Percentiles rank a stretch among this genome's conserved stretches.
These are phyloP conservation scores for Seiridium unicorne DNA, from an alignment of 2,329 filamentous ascomycete genomes.

Conservation along the genomic window DNA sequence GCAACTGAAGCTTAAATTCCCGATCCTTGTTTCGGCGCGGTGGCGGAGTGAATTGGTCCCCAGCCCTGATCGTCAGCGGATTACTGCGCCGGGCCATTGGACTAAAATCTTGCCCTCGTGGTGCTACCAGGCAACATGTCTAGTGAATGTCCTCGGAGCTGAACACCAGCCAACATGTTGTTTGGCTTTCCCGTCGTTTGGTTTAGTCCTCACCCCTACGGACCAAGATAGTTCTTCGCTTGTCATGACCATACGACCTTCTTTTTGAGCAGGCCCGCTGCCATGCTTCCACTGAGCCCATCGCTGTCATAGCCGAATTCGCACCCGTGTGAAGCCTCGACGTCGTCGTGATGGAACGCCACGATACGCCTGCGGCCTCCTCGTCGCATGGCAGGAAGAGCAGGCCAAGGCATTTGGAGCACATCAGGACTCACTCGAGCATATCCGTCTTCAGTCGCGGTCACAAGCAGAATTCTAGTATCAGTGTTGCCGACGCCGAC, in stretches of 20 bases:
- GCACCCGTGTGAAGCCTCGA: background rate
- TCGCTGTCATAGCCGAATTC: background rate
- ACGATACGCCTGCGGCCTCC: background rate
- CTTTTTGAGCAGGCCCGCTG: background rate
- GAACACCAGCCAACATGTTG: background rate
- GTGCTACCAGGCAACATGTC: too few relatives aligned
- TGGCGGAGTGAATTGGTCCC: background rate
- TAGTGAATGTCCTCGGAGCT: background rate
- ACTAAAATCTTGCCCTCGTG: too few relatives aligned
- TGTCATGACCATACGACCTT: background rate
- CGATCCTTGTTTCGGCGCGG: background rate
- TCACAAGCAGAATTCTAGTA: conserved; percentile 2
- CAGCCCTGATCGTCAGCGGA: too few relatives aligned
- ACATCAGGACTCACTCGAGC: background rate
- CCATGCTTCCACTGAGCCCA: background rate
- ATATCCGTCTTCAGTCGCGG: background rate
- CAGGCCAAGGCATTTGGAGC: background rate
- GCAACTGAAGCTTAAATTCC: background rate
- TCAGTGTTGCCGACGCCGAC: background rate
- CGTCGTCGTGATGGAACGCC: background rate
- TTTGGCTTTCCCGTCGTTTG: background rate
- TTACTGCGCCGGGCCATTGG: too few relatives aligned
- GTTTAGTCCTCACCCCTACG: too few relatives aligned
- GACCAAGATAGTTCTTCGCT: too few relatives aligned
- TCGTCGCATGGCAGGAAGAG: background rate